These are phyloP conservation scores for Debaryomycetaceae sp. DNA, from an alignment of 1,139 yeast species.

Conservation along the genomic window DNA sequence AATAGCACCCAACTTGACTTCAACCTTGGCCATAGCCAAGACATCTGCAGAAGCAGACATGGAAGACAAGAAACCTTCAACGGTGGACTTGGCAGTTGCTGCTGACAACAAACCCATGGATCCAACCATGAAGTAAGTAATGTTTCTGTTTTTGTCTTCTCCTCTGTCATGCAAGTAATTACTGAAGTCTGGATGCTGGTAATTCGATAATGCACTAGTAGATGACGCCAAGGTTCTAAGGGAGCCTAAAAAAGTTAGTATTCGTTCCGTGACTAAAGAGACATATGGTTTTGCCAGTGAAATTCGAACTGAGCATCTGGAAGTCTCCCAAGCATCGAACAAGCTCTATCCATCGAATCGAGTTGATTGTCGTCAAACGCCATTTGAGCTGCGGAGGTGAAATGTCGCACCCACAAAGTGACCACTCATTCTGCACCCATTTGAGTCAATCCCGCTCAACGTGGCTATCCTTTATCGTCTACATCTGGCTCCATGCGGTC, in stretches of 20 bases:
- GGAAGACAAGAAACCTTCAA: slow-evolving; percentile 87
- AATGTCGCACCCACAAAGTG: too few species aligned
- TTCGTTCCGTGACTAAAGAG: neutral
- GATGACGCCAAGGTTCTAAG: slow-evolving; percentile 43
- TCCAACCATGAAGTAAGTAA: slow-evolving; percentile 97
- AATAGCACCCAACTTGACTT: slow-evolving; percentile 88
- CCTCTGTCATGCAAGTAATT: slow-evolving; percentile 76
- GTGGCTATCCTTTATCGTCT: too few species aligned
- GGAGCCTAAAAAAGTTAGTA: slow-evolving; percentile 19
- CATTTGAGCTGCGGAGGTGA: too few species aligned
- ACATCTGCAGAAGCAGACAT: slow-evolving; percentile 99
- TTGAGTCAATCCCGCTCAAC: too few species aligned
- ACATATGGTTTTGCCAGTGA: too few species aligned
- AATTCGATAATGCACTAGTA: slow-evolving; percentile 59
- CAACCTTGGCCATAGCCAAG: slow-evolving; percentile 98
- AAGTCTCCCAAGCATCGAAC: too few species aligned
- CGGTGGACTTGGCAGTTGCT: slow-evolving; percentile 97
- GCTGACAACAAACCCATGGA: slow-evolving; percentile 91
- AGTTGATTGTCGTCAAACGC: too few species aligned
- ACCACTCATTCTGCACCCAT: too few species aligned
- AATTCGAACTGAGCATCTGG: too few species aligned
- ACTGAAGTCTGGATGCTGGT: slow-evolving; percentile 90
- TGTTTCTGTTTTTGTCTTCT: slow-evolving; percentile 72
- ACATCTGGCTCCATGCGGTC: too few species aligned
- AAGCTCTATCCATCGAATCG: too few species aligned